Evolutionary conservation across 805 yeast species (phyloP), one percentile per base, ranked within the genome.

Genomic region (Danielia reshetovae): DNA sequence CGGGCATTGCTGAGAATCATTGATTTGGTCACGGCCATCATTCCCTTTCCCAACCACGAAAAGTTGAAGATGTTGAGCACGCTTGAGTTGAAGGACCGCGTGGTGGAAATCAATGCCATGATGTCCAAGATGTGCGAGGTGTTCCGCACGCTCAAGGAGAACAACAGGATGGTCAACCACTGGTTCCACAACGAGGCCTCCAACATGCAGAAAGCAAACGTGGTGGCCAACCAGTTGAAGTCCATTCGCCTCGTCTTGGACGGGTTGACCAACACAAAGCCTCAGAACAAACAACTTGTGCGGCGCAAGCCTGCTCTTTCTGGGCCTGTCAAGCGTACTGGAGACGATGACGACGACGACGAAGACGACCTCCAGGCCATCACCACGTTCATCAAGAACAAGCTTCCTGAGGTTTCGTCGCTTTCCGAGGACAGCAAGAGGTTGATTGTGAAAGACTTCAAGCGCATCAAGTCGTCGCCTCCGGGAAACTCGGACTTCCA

Each of bases 401-500:
- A 54, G 32, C 49, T 68, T 9, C 72, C 72, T 4, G 40, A 47
- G 9, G 57, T 68, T 15, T 35, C 59, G 3, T 40, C 62, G 5
- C 48, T 68, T 13, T 49, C 63, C 2, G 49, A 54, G 6, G 72
- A 66, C 43, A 57, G 69, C 22, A 68, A 68, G 35, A 45, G 72
- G 14, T 55, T 68, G 24, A 54, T 68, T 18, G 34, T 55, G 6
- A 66, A 67, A 39, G 88, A 81, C 46, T 79, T 58, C 50, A 74
- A 72, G 42, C 57, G 85, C 18, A 61, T 81, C 36, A 65, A 64
- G 35, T 65, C 70, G 30, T 71, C 81, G 60, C 36, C 46, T 7
- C 72, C 74, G n/a, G 52, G 55, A 5, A 72, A 79, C 19, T 66
- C 77, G 0, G 88, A 81, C 38, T 77, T 73, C 49, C 85, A 81